Percentiles rank a stretch among this genome's conserved stretches.
phyloP scores from a whole-genome alignment of 176 grass and related monocot species.

The Avena eriantha region DNA sequence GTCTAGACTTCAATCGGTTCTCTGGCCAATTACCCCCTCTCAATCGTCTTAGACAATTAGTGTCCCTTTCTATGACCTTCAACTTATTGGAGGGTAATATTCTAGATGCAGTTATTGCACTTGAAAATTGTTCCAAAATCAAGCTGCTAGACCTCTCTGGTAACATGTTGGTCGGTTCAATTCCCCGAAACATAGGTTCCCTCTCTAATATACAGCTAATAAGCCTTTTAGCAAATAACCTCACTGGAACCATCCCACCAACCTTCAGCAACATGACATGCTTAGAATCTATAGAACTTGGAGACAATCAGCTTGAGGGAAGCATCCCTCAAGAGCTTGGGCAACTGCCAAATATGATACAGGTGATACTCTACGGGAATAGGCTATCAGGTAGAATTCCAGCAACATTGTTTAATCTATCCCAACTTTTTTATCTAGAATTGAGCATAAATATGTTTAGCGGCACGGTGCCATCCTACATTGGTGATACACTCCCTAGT shows the following conservation, averaged over 20 bases:
- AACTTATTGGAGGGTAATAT: neutral
- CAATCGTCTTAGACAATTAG: neutral
- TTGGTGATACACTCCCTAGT: neutral
- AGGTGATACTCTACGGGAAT: neutral
- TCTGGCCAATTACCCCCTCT: neutral
- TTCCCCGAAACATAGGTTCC: neutral
- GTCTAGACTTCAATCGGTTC: neutral
- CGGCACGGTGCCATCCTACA: neutral
- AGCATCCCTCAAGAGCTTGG: neutral
- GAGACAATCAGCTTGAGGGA: neutral
- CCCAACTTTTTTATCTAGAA: neutral
- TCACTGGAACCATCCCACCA: neutral
- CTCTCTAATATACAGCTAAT: neutral
- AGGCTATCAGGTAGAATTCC: neutral
- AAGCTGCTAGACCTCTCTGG: rapidly evolving
- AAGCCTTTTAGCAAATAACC: neutral
- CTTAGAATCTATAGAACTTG: neutral
- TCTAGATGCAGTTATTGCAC: neutral
- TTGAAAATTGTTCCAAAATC: neutral
- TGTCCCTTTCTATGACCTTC: rapidly evolving
- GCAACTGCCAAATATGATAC: neutral
- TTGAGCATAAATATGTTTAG: neutral
- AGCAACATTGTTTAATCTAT: neutral
- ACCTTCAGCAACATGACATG: neutral
- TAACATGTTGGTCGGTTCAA: neutral